These are phyloP conservation scores for Phytophthora pini DNA, from an alignment of 352 stramenopile genomes.

Conservation along the genomic window DNA sequence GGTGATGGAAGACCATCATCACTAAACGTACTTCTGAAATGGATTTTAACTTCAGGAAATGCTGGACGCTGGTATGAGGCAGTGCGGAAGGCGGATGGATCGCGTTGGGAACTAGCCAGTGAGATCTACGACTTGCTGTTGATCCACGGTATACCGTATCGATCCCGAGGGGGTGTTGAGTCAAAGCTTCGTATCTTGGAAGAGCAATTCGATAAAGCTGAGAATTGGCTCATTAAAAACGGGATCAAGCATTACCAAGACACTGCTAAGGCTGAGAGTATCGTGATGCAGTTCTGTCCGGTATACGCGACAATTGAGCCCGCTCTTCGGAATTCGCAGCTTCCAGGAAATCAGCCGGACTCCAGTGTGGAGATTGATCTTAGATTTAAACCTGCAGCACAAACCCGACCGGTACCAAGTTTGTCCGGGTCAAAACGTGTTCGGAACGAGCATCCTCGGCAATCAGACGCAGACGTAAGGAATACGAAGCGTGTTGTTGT, in stretches of 20 bases:
- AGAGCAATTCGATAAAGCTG: constrained; percentile 21
- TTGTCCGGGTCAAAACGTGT: constrained; percentile 4
- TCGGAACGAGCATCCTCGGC: background rate
- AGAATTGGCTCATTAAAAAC: constrained; percentile 10
- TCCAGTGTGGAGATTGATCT: background rate
- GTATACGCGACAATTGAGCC: constrained; percentile 5
- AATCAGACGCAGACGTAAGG: no score
- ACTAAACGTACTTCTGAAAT: constrained; percentile 15
- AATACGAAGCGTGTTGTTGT: background rate
- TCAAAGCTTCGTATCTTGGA: constrained; percentile 17
- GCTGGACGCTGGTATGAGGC: constrained; percentile 16
- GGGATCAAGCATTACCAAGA: constrained; percentile 8
- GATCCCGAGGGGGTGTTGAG: background rate
- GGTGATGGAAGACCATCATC: constrained; percentile 12
- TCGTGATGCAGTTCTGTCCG: constrained; percentile 17
- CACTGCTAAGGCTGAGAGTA: background rate
- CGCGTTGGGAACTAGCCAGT: background rate
- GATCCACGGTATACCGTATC: constrained; percentile 11
- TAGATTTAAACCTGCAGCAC: constrained; percentile 5
- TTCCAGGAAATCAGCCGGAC: background rate
- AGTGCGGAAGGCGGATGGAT: constrained; percentile 9
- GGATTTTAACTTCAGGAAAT: constrained; percentile 18
- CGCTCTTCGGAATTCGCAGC: background rate
- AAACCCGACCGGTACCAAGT: background rate
- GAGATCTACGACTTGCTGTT: constrained; percentile 24